These are phyloP conservation scores for Tuber umbilicatum DNA, from an alignment of 495 filamentous ascomycete species.

Conservation along the genomic window DNA sequence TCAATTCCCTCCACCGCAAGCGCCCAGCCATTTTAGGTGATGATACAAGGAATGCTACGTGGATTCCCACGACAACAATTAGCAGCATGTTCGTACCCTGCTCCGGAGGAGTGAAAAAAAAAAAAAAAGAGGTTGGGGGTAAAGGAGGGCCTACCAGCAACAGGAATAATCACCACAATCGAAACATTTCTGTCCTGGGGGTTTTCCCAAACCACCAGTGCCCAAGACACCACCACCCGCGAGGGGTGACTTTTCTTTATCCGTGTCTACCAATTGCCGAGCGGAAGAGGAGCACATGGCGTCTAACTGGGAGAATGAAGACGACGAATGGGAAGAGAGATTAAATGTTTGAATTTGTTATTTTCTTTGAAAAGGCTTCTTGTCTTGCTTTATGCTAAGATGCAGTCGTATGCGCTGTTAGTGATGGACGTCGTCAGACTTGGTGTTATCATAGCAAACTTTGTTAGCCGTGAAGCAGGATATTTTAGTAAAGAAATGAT, in stretches of 20 bases:
- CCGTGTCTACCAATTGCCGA: slow-evolving; percentile 14
- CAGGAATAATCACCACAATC: slow-evolving; percentile 33
- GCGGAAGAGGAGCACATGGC: slow-evolving; percentile 25
- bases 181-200: slow-evolving; percentile 27
- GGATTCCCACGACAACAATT: slow-evolving; percentile 1
- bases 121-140: neutral
- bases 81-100: slow-evolving; percentile 6
- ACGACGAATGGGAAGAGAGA: neutral
- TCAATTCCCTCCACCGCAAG: neutral
- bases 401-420: neutral
- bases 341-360: slow-evolving; percentile 9
- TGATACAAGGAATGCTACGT: slow-evolving; percentile 29
- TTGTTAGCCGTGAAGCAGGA: neutral
- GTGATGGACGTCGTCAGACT: neutral
- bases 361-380: neutral
- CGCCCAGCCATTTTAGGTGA: slow-evolving; percentile 21
- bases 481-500: neutral
- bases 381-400: neutral
- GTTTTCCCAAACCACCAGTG: slow-evolving; percentile 30
- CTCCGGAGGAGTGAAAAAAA: neutral
- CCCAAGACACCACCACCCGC: slow-evolving; percentile 25
- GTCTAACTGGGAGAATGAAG: neutral
- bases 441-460: neutral
- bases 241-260: slow-evolving; percentile 35
- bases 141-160: slow-evolving; percentile 27